Base-by-base conservation (phyloP, 2,329 filamentous ascomycete species). In the Whalleya microplaca region DNA sequence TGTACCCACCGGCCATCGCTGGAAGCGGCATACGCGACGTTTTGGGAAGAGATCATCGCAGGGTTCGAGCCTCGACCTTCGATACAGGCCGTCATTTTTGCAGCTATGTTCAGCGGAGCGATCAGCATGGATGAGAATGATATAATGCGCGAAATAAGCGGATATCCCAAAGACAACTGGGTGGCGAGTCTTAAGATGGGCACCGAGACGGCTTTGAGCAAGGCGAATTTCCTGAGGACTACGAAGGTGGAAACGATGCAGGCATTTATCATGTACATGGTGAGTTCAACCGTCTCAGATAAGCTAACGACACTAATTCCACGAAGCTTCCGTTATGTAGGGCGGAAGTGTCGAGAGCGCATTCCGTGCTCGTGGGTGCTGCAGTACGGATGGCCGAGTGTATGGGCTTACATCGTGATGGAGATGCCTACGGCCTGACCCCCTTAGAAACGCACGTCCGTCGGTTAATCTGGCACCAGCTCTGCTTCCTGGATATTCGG, bases 361-460 rank as follows among this genome's bases (percentile, higher is more conserved):
- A 92, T 71, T 90, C 88, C 3, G 87, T 89, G 3, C 78, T 92
- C 1, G 83, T 90, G 3, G 89, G 88, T 2, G 85, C 88, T 14
- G 88, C 87, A 3, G 86, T 92, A 42, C 81, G 89, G 16, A 83
- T 92, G 69, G 89, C 88, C 6, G 87, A 92, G 74, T 91, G 88
- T 66, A 91, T 92, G 86, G 88, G 88, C 1, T 74, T 92, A 18
- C 87, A 92, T 68, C 82, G 87, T 8, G 89, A 92, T 62, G 87
- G 87, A 16, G 81, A 84, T 43, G 79, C 81, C 9, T 91, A 90
- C 65, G 84, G 83, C 1, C 79, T 89, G 54, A 83, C 80, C 2
- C 81, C 89, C 0, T 74, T 91, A 2, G 89, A 92, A 64, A 86
- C 85, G 0, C 88, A 92, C 51, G 79, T 91, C 2, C 84, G 89